Base-by-base conservation (phyloP, 2,329 filamentous ascomycete genomes). In the Paracoccidioides brasiliensis region DNA sequence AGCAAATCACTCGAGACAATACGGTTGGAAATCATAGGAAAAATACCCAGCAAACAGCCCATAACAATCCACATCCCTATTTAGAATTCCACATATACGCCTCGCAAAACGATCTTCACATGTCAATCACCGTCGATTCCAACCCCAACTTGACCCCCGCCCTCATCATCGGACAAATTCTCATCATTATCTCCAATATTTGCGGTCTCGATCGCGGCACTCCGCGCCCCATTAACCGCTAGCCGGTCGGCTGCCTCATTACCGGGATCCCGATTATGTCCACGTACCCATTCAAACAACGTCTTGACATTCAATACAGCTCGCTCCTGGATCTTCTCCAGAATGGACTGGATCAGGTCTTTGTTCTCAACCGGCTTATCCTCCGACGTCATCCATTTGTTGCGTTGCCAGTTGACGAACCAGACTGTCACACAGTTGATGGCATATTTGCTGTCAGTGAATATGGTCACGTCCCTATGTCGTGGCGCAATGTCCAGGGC, bases 371-470 rank as follows among this genome's bases (percentile, higher is more conserved):
- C 91, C 0, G 80, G 72, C 57, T 84, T 85, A 8, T 82, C 81
- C 0, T 77, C 73, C 3, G 81, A 73, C n/a, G 83, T 95, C 66
- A 78, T 79, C 91, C 91, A 98, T 5, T 78, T 78, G 63, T 91
- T 85, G 55, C 72, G 78, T 60, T 81, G 76, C 93, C 93, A 97
- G 55, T 79, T 83, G 28, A 72, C 70, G 64, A 83, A 90, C 91
- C 93, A 98, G 46, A 83, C 78, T 0, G 85, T 95, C 32, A 90
- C 82, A 66, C 91, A 97, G 61, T 90, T 85, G 70, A 96, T 95
- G 1, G 88, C 80, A 72, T 97, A 97, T 64, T 84, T 83, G 70
- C 87, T 93, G 72, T 98, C 93, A n/a, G 84, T 90, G 67, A 84
- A 80, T 61, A 98, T 94, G 56, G 83, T 79, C 10, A 94, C 79